A percentile compares a stretch with the other conserved stretches of the same genome.
Conservation (phyloP, 306 rosid species). For the Lotus japonicus region DNA sequence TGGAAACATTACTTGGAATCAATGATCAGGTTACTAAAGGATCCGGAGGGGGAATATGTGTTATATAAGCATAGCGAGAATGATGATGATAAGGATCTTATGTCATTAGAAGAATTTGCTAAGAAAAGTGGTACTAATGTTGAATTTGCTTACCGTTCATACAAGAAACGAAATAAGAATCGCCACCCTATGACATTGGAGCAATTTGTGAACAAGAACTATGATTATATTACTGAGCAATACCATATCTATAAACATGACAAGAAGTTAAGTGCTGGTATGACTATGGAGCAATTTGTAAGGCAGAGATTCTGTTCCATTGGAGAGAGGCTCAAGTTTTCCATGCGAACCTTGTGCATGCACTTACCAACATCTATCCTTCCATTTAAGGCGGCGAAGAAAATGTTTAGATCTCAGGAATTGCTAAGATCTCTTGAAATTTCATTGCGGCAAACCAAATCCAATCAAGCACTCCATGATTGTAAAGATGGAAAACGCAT, state of each 20-base stretch:
- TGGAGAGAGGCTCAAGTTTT: not conserved
- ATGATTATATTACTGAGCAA: not conserved
- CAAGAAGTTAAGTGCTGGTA: not conserved
- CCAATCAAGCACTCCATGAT: not conserved
- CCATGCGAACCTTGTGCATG: constrained; percentile 21
- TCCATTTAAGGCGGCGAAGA: constrained; percentile 1
- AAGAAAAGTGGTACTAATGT: not conserved
- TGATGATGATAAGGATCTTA: not conserved
- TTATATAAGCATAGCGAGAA: constrained; percentile 13
- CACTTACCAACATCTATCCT: constrained; percentile 48
- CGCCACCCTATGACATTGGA: constrained; percentile 11
- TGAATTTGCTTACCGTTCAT: not conserved
- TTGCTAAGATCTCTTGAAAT: constrained; percentile 16
- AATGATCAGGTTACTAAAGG: constrained; percentile 30
- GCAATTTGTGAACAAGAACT: constrained; percentile 21
- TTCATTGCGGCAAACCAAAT: not conserved
- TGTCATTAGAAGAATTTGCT: constrained; percentile 22
- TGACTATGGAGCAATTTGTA: constrained; percentile 29
- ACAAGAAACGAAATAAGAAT: not conserved
- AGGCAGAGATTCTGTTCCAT: constrained; percentile 8
- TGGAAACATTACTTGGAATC: constrained; percentile 31
- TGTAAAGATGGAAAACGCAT: not conserved
- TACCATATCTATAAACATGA: constrained; percentile 3
- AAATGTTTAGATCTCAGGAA: constrained; percentile 12
- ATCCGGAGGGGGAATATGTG: constrained; percentile 20